Conservation (phyloP, 2,329 filamentous ascomycete species). For the Hypoxylon sp. region DNA sequence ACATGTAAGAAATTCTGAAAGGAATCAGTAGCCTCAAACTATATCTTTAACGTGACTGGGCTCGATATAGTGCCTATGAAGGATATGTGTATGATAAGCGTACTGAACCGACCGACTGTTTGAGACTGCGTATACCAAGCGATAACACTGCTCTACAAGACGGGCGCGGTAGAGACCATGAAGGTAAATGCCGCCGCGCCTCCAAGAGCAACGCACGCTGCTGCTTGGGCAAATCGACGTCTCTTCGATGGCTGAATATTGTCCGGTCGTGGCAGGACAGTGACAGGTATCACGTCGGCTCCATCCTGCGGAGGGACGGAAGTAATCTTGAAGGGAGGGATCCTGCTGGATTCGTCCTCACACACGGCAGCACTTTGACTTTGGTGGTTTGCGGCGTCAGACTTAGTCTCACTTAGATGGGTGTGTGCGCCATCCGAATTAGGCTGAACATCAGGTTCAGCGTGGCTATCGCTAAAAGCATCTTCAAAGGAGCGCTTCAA, state of each 20-base stretch:
- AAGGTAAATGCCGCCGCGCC: slow-evolving; percentile 52
- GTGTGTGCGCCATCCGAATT: background rate
- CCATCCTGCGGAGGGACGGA: background rate
- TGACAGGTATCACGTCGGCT: background rate
- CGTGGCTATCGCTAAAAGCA: slow-evolving; percentile 40
- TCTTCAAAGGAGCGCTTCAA: slow-evolving; percentile 51
- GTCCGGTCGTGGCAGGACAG: slow-evolving; percentile 18
- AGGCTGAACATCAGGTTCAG: background rate
- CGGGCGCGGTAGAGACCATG: slow-evolving; percentile 51
- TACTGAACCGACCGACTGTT: background rate
- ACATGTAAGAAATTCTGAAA: slow-evolving; percentile 3
- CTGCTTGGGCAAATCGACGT: slow-evolving; percentile 52
- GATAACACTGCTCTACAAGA: slow-evolving; percentile 28
- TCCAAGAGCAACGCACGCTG: slow-evolving; percentile 52
- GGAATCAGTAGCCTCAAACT: background rate
- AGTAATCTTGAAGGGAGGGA: background rate
- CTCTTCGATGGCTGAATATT: slow-evolving; percentile 50
- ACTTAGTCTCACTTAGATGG: background rate
- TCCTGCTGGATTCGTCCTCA: background rate
- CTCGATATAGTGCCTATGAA: background rate
- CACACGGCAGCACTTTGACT: background rate
- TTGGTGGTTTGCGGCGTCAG: background rate
- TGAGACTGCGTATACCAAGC: background rate
- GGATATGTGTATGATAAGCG: background rate
- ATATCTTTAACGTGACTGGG: background rate